Percentiles rank a stretch among this genome's conserved stretches.
Conservation (phyloP, 805 yeast species). For the Myxozyma lipomycoides region DNA sequence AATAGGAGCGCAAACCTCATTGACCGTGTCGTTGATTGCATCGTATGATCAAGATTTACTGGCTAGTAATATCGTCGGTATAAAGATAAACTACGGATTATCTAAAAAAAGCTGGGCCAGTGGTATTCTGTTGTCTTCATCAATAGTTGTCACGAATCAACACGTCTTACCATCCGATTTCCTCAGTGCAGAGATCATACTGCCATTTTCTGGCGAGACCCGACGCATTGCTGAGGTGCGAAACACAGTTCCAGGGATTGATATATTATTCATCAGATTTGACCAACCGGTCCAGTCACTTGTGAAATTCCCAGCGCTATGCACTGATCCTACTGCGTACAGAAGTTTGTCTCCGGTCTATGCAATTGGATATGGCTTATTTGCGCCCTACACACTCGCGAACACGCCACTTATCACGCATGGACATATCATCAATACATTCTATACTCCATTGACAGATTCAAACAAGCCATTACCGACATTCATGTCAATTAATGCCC, state of each 20-base stretch:
- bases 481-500: conserved; percentile 5
- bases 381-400: conserved; percentile 1
- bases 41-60: not conserved
- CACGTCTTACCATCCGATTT: conserved; percentile 8
- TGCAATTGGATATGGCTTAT: conserved; percentile 10
- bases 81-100: not conserved
- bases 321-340: not conserved
- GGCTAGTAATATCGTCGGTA: not conserved
- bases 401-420: too few relatives aligned
- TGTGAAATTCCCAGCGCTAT: not conserved
- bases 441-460: too few relatives aligned
- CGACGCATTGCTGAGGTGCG: not conserved
- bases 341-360: not conserved
- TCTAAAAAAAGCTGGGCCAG: conserved; percentile 14
- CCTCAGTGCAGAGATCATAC: not conserved
- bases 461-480: not conserved
- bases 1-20: not conserved
- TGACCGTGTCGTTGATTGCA: not conserved
- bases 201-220: not conserved
- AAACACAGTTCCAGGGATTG: not conserved
- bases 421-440: too few relatives aligned
- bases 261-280: not conserved
- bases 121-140: conserved; percentile 7
- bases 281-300: not conserved
- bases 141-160: conserved; percentile 11